Conservation (phyloP, 257 asterid species). For the Primulina eburnea region DNA sequence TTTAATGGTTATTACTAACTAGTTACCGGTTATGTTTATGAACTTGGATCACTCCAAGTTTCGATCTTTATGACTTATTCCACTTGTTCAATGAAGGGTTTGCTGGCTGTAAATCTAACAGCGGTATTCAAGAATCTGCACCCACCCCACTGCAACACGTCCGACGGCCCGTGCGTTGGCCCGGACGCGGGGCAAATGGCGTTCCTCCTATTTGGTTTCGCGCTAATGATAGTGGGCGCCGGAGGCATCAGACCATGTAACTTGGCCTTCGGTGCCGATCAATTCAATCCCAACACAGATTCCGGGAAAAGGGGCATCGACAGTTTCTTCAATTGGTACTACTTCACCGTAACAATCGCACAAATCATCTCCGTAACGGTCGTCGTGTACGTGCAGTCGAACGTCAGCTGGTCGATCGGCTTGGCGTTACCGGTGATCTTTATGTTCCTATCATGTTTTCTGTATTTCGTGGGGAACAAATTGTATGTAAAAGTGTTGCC, state of each 20-base stretch:
- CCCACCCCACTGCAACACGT: conserved; percentile 47
- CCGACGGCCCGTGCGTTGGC: conserved; percentile 32
- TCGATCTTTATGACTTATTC: background rate
- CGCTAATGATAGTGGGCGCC: conserved; percentile 58
- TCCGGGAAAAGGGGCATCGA: conserved; percentile 64
- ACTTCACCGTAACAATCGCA: conserved; percentile 64
- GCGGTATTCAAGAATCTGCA: conserved; percentile 62
- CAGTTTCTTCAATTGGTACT: conserved; percentile 87
- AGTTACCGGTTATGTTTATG: background rate
- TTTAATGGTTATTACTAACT: too few relatives aligned
- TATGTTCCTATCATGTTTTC: conserved; percentile 49
- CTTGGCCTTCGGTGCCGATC: conserved; percentile 81
- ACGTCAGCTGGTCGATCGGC: conserved; percentile 74
- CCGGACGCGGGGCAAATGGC: conserved; percentile 58
- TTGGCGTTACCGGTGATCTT: conserved; percentile 53
- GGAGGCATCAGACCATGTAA: conserved; percentile 85
- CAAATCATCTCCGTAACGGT: conserved; percentile 56
- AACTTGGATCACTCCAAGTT: too few relatives aligned
- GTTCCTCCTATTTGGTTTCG: conserved; percentile 58
- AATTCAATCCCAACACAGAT: conserved; percentile 63
- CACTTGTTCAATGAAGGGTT: conserved; percentile 34
- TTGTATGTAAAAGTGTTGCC: conserved; percentile 72
- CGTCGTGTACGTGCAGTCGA: conserved; percentile 69
- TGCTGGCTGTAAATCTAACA: conserved; percentile 49
- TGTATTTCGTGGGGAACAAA: conserved; percentile 48